A percentile compares a stretch with the other conserved stretches of the same genome.
Evolutionary conservation across 352 stramenopile genomes (phyloP).

Genomic region (Globisporangium emineosum): DNA sequence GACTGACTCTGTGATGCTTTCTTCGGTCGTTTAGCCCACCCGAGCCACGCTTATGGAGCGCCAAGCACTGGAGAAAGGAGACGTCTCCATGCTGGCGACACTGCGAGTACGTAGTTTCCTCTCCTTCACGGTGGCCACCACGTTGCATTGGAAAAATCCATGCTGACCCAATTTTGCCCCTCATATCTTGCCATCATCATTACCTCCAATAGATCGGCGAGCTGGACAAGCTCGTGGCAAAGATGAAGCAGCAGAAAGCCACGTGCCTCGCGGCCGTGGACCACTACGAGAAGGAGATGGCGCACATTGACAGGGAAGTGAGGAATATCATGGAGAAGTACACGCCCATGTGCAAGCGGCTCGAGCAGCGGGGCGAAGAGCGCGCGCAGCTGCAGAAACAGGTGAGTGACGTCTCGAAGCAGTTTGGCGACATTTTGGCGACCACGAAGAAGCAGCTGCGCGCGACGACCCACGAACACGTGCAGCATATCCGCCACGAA

Average conservation of each 20-base stretch:
- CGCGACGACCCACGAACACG: conserved; percentile 47
- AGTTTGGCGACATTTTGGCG: conserved; percentile 67
- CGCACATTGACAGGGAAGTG: conserved; percentile 59
- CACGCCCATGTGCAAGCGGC: conserved; percentile 51
- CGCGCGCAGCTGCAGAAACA: conserved; percentile 43
- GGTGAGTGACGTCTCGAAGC: conserved; percentile 36
- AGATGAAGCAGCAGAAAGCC: conserved; percentile 62
- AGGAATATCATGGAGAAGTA: conserved; percentile 65
- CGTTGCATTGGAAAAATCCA: not conserved
- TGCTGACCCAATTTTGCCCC: not conserved
- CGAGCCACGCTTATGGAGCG: conserved; percentile 71
- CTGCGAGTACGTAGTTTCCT: conserved; percentile 32
- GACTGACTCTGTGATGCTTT: not conserved
- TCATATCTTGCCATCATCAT: not conserved
- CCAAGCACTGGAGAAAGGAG: conserved; percentile 60
- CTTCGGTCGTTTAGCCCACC: conserved; percentile 22
- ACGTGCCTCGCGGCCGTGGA: conserved; percentile 46
- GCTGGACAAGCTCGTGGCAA: conserved; percentile 69
- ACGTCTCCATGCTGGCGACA: conserved; percentile 72
- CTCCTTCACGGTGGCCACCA: not conserved
- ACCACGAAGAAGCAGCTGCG: conserved; percentile 59
- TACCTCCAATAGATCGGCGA: conserved; percentile 44
- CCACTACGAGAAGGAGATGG: conserved; percentile 57
- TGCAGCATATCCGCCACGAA: conserved; percentile 62
- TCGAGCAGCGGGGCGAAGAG: conserved; percentile 53